Evolutionary conservation across 768 basidiomycete genomes (phyloP).

Genomic region (Pleurotus pulmonarius): DNA sequence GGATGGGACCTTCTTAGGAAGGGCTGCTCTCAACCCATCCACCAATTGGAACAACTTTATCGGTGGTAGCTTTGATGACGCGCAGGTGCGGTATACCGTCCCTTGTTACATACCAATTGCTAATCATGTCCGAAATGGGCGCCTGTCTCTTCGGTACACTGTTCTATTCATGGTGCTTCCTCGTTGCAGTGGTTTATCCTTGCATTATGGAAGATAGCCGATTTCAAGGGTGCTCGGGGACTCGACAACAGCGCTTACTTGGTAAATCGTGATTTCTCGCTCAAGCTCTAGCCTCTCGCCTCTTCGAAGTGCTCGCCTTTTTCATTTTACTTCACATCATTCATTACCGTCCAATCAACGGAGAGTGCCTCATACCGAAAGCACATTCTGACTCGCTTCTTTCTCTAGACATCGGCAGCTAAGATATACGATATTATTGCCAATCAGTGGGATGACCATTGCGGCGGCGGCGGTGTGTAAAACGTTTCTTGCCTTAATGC

Average conservation of each 20-base stretch:
- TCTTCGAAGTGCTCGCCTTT: neutral
- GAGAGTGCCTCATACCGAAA: neutral
- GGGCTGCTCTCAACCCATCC: slow-evolving; percentile 31
- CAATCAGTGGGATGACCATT: slow-evolving; percentile 45
- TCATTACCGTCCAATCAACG: slow-evolving; percentile 1
- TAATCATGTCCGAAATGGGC: neutral
- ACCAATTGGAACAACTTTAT: slow-evolving; percentile 43
- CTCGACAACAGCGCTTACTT: slow-evolving; percentile 24
- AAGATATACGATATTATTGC: slow-evolving; percentile 50
- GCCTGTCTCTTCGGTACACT: neutral
- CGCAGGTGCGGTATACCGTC: slow-evolving; percentile 27
- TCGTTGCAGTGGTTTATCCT: slow-evolving; percentile 47
- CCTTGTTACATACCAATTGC: neutral
- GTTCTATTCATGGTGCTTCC: neutral
- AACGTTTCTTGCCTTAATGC: neutral
- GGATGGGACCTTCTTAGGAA: slow-evolving; percentile 42
- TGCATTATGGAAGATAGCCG: slow-evolving; percentile 55
- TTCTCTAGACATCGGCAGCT: slow-evolving; percentile 28
- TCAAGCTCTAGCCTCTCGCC: neutral
- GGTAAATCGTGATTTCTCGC: slow-evolving; percentile 15
- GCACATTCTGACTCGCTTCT: too few species aligned
- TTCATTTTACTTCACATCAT: neutral
- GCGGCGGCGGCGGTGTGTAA: slow-evolving; percentile 45
- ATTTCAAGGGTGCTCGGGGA: slow-evolving; percentile 43
- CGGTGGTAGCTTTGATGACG: slow-evolving; percentile 49